These are phyloP conservation scores for Entamoeba moshkovskii DNA, from an alignment of 208 protist genomes.

Conservation along the genomic window DNA sequence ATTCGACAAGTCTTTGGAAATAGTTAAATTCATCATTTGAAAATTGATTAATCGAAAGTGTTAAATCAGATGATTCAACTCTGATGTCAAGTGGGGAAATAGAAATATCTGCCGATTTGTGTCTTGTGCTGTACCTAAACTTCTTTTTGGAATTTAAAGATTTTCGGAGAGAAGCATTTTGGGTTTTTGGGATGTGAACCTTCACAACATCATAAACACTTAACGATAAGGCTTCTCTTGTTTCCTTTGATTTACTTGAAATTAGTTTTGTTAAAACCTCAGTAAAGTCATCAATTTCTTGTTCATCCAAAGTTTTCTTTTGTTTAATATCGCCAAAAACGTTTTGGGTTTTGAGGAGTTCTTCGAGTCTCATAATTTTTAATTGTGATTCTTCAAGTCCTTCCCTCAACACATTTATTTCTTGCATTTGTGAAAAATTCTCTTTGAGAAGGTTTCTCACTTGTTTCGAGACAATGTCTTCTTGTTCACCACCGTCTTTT, in stretches of 20 bases:
- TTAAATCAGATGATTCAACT: background rate
- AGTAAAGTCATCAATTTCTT: background rate
- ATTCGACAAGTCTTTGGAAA: background rate
- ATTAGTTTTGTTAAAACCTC: background rate
- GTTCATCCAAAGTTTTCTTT: background rate
- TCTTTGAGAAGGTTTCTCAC: background rate
- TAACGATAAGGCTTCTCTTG: background rate
- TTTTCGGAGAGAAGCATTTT: background rate
- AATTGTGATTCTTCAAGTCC: background rate
- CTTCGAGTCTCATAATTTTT: background rate
- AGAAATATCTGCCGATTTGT: too few relatives aligned
- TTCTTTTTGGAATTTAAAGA: background rate
- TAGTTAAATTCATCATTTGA: background rate
- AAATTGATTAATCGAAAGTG: background rate
- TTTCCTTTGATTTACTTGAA: background rate
- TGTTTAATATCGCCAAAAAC: background rate
- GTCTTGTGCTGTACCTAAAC: background rate
- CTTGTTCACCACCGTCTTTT: background rate
- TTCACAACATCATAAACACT: background rate
- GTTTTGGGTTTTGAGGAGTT: background rate
- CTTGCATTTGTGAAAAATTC: background rate
- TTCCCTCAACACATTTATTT: background rate
- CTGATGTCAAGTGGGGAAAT: too few relatives aligned
- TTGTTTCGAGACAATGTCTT: background rate
- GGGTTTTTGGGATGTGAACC: background rate